Percentiles rank a stretch among this genome's conserved stretches.
Evolutionary conservation across 805 yeast genomes (phyloP).

Genomic region (Pichia nakasei): DNA sequence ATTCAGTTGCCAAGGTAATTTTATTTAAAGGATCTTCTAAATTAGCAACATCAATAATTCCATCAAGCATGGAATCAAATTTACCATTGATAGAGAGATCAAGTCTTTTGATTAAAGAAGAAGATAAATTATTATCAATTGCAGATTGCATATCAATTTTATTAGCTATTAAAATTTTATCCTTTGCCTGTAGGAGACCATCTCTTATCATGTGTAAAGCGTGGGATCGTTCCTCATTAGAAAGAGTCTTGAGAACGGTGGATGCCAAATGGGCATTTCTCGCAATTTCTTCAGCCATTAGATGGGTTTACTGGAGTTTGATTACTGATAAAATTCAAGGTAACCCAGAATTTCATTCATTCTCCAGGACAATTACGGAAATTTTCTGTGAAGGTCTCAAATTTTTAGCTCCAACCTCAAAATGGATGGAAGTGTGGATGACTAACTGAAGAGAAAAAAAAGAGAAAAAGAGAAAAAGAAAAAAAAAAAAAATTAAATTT

Average conservation of each 20-base stretch:
- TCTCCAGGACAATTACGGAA: too few species aligned
- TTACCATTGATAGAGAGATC: slow-evolving; percentile 79
- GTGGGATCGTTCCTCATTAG: slow-evolving; percentile 60
- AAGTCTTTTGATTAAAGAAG: slow-evolving; percentile 71
- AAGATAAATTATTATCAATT: slow-evolving; percentile 45
- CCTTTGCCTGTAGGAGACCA: slow-evolving; percentile 51
- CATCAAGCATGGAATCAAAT: slow-evolving; percentile 90
- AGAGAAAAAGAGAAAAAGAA: too few species aligned
- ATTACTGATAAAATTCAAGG: too few species aligned
- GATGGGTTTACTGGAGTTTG: too few species aligned
- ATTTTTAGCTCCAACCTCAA: too few species aligned
- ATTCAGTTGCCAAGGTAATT: slow-evolving; percentile 67
- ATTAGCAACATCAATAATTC: slow-evolving; percentile 82
- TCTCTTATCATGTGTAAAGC: slow-evolving; percentile 71
- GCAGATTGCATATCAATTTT: slow-evolving; percentile 68
- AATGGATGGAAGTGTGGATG: too few species aligned
- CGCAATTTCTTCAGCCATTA: slow-evolving; percentile 70
- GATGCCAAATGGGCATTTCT: slow-evolving; percentile 76
- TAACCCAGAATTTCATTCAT: too few species aligned
- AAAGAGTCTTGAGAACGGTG: slow-evolving; percentile 67
- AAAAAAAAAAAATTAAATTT: too few species aligned
- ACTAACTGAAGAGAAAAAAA: too few species aligned
- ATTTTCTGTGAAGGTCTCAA: too few species aligned
- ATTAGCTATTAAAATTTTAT: slow-evolving; percentile 63
- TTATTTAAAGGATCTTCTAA: slow-evolving; percentile 92